A percentile compares a stretch with the other conserved stretches of the same genome.
Conservation (phyloP, 495 filamentous ascomycete species). For the Annulohypoxylon bovei region DNA sequence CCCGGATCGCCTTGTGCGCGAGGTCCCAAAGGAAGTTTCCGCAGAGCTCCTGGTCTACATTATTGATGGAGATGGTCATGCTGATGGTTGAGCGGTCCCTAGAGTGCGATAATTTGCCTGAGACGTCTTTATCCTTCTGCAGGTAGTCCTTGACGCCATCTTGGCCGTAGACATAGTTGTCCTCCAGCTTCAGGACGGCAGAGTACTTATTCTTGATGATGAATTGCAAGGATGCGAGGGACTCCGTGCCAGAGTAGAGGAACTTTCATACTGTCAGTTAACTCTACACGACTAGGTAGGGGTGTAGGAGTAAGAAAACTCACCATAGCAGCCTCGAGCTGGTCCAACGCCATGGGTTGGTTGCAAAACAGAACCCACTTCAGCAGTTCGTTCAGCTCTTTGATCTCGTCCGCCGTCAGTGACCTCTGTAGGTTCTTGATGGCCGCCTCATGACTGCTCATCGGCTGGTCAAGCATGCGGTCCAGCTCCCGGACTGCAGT, state of each 20-base stretch:
- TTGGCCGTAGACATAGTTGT: conserved; percentile 5
- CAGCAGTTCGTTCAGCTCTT: conserved; percentile 1
- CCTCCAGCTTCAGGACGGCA: not conserved
- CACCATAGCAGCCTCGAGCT: conserved; percentile 11
- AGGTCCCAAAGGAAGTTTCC: conserved; percentile 12
- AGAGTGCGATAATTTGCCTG: not conserved
- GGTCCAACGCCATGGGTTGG: not conserved
- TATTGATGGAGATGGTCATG: conserved; percentile 10
- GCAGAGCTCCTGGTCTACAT: conserved; percentile 5
- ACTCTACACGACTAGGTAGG: not conserved
- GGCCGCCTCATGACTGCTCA: conserved; percentile 10
- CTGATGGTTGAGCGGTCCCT: conserved; percentile 5
- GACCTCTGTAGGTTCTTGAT: conserved; percentile 3
- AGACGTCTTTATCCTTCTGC: not conserved
- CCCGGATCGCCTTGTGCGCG: conserved; percentile 8
- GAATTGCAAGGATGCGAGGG: conserved; percentile 1
- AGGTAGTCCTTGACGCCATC: conserved; percentile 14
- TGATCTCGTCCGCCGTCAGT: conserved; percentile 1
- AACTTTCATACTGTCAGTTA: not conserved
- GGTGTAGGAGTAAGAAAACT: not conserved
- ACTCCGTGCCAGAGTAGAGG: conserved; percentile 8
- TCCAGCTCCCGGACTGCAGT: conserved; percentile 1
- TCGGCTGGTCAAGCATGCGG: conserved; percentile 7
- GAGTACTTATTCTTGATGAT: conserved; percentile 15
- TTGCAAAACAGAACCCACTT: conserved; percentile 8